Percentiles rank a stretch among this genome's conserved stretches.
These are phyloP conservation scores for Ascochyta pisi DNA, from an alignment of 2,329 filamentous ascomycete genomes.

Conservation along the genomic window DNA sequence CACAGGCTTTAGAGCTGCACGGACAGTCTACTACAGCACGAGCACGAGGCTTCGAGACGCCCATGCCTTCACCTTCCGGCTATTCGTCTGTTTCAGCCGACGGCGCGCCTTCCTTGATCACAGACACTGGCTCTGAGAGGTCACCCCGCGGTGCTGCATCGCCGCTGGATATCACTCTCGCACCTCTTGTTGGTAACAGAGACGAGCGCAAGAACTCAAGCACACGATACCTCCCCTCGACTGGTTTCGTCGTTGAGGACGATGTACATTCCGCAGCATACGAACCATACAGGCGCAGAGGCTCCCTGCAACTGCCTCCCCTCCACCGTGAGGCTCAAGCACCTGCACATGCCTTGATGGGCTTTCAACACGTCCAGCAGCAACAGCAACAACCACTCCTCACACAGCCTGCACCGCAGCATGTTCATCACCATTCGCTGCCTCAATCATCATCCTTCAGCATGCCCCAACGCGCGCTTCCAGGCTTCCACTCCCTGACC, in stretches of 20 bases:
- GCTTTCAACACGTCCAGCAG: slow-evolving; percentile 29
- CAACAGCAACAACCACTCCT: slow-evolving; percentile 38
- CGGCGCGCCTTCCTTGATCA: slow-evolving; percentile 71
- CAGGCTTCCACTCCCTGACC: slow-evolving; percentile 42
- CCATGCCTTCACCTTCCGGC: slow-evolving; percentile 68
- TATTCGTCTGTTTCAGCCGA: slow-evolving; percentile 70
- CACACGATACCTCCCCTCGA: slow-evolving; percentile 47
- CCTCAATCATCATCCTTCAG: slow-evolving; percentile 35
- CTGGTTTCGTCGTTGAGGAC: slow-evolving; percentile 48
- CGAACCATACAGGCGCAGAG: slow-evolving; percentile 37
- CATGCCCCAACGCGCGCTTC: slow-evolving; percentile 38
- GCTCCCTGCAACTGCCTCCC: slow-evolving; percentile 45
- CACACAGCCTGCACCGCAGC: slow-evolving; percentile 41
- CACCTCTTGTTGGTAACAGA: slow-evolving; percentile 45
- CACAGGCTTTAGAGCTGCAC: slow-evolving; percentile 43
- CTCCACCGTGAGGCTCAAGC: slow-evolving; percentile 34
- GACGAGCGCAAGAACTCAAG: slow-evolving; percentile 48
- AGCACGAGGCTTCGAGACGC: slow-evolving; percentile 56
- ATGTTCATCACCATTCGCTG: slow-evolving; percentile 42
- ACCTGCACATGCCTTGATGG: slow-evolving; percentile 26
- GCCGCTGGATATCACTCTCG: slow-evolving; percentile 53
- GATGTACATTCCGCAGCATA: slow-evolving; percentile 36
- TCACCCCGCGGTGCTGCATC: slow-evolving; percentile 56
- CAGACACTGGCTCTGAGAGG: slow-evolving; percentile 64
- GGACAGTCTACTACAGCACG: slow-evolving; percentile 31